phyloP scores from a whole-genome alignment of 2,329 filamentous ascomycete species.

The Myotisia sp. region DNA sequence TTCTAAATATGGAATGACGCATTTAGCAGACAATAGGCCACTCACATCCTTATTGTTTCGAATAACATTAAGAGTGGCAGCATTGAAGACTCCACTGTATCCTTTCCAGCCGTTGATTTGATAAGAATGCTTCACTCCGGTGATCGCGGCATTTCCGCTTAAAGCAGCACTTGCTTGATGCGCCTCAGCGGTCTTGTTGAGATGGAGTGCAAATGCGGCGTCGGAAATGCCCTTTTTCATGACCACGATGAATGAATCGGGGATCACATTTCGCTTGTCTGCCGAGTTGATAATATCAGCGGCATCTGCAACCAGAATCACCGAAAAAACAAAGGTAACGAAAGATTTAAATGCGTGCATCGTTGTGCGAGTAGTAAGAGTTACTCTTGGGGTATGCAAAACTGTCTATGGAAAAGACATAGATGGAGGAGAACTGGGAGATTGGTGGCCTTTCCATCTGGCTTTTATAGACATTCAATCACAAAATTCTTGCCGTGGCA shows the following conservation, averaged over 20 bases:
- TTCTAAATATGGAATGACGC: too few relatives aligned
- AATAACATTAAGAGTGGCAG: slow-evolving; percentile 1
- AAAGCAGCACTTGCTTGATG: slow-evolving; percentile 1
- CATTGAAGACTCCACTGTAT: slow-evolving; percentile 5
- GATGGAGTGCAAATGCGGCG: slow-evolving; percentile 4
- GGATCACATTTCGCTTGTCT: slow-evolving; percentile 3
- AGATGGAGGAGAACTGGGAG: too few relatives aligned
- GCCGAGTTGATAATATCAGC: slow-evolving; percentile 1
- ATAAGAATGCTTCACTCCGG: not conserved
- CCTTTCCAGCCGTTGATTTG: slow-evolving; percentile 1
- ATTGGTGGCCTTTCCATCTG: too few relatives aligned
- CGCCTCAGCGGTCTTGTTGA: slow-evolving; percentile 1
- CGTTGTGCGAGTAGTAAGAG: too few relatives aligned
- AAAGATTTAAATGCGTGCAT: too few relatives aligned
- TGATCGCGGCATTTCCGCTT: not conserved
- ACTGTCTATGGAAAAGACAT: too few relatives aligned
- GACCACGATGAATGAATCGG: slow-evolving; percentile 8
- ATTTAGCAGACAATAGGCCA: too few relatives aligned
- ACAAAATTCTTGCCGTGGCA: too few relatives aligned
- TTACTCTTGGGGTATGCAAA: too few relatives aligned
- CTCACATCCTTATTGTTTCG: not conserved
- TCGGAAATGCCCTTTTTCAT: slow-evolving; percentile 6
- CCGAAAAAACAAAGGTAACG: slow-evolving; percentile 3
- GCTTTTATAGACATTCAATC: too few relatives aligned
- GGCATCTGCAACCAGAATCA: slow-evolving; percentile 2